Evolutionary conservation across 192 early-diverging fungal species (phyloP).

Genomic region (Allomyces javanicus): DNA sequence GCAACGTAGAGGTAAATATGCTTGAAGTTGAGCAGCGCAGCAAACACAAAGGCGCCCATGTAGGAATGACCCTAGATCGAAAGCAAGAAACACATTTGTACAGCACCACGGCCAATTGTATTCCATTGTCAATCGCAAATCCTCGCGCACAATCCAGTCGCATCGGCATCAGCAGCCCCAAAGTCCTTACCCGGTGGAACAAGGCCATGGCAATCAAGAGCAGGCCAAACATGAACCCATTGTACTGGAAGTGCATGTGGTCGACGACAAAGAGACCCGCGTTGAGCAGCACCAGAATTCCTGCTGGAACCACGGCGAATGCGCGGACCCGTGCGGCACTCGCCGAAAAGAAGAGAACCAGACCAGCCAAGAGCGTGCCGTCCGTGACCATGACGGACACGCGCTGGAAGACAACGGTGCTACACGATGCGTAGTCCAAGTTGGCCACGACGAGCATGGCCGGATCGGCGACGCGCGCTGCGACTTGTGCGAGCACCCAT

Average conservation of each 20-base stretch:
- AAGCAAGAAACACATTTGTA: slow-evolving; percentile 1
- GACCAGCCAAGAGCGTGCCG: not conserved
- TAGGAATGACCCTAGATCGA: slow-evolving; percentile 1
- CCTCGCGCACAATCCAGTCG: too few species aligned
- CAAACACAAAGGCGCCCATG: slow-evolving; percentile 51
- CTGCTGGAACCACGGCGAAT: slow-evolving; percentile 10
- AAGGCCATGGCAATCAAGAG: slow-evolving; percentile 50
- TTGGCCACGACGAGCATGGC: slow-evolving; percentile 55
- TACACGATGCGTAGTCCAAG: slow-evolving; percentile 35
- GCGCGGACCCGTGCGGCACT: not conserved
- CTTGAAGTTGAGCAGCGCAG: slow-evolving; percentile 83
- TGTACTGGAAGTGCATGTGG: slow-evolving; percentile 89
- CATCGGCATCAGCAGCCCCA: too few species aligned
- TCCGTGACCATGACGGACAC: slow-evolving; percentile 64
- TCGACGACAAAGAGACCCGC: slow-evolving; percentile 72
- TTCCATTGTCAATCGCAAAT: not conserved
- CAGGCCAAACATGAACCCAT: slow-evolving; percentile 78
- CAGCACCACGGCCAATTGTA: not conserved
- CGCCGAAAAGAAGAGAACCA: slow-evolving; percentile 39
- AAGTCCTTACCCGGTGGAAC: not conserved
- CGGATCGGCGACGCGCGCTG: slow-evolving; percentile 27
- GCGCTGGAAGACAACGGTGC: slow-evolving; percentile 71
- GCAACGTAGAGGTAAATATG: slow-evolving; percentile 85
- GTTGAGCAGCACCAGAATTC: slow-evolving; percentile 39
- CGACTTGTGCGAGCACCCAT: slow-evolving; percentile 43